Evolutionary conservation across 139 green algal genomes (phyloP).

Genomic region (Picochlorum sp.): DNA sequence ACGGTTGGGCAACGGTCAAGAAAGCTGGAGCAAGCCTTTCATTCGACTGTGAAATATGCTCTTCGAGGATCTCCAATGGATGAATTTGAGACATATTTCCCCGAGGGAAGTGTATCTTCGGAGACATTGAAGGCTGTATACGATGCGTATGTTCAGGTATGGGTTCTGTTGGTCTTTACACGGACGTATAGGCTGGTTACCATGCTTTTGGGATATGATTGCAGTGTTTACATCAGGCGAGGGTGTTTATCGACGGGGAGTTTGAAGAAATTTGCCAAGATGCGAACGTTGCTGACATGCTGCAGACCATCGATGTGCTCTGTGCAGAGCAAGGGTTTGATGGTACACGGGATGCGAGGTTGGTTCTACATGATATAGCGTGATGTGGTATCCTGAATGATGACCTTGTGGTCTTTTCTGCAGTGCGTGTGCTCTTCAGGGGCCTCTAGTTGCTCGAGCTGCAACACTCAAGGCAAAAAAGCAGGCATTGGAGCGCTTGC

Average conservation of each 20-base stretch:
- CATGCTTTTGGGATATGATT: slow-evolving; percentile 9
- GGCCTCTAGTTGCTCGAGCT: not conserved
- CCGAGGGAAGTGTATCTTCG: not conserved
- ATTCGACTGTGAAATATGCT: slow-evolving; percentile 11
- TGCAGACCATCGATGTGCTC: slow-evolving; percentile 8
- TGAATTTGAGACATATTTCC: slow-evolving; percentile 15
- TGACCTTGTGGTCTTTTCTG: not conserved
- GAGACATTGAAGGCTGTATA: slow-evolving; percentile 1
- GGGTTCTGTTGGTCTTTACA: not conserved
- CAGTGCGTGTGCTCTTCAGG: not conserved
- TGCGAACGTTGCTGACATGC: not conserved
- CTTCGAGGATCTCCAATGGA: slow-evolving; percentile 6
- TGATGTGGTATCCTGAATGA: not conserved
- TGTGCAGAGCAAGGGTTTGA: slow-evolving; percentile 13
- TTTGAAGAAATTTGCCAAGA: slow-evolving; percentile 13
- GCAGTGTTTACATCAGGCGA: slow-evolving; percentile 5
- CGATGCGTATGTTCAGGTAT: slow-evolving; percentile 10
- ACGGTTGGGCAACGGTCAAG: slow-evolving; percentile 5
- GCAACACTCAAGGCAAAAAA: slow-evolving; percentile 9
- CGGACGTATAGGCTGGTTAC: not conserved
- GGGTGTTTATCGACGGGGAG: slow-evolving; percentile 7
- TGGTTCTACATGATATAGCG: not conserved
- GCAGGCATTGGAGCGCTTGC: not conserved
- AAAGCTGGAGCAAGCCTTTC: slow-evolving; percentile 6
- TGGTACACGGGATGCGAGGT: not conserved